A percentile compares a stretch with the other conserved stretches of the same genome.
Conservation (phyloP, 352 stramenopile genomes). For the Peronospora destructor region DNA sequence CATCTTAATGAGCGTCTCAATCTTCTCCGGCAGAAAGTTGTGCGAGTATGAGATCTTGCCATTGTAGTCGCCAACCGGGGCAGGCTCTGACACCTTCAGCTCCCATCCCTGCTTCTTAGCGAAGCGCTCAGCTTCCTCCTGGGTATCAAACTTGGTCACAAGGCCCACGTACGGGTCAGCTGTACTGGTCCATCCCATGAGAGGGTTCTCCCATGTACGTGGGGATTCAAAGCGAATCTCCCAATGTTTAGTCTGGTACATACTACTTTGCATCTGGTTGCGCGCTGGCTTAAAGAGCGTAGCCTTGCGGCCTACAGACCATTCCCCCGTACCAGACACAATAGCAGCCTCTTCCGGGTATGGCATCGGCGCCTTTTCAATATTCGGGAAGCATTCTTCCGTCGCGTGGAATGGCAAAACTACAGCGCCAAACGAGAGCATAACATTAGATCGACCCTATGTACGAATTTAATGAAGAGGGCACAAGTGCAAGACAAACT, state of each 20-base stretch:
- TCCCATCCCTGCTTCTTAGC: slow-evolving; percentile 86
- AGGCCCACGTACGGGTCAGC: slow-evolving; percentile 83
- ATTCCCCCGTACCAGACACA: slow-evolving; percentile 58
- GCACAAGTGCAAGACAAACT: slow-evolving; percentile 1
- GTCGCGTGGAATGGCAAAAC: slow-evolving; percentile 63
- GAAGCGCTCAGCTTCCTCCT: slow-evolving; percentile 74
- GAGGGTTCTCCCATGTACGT: slow-evolving; percentile 87
- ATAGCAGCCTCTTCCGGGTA: slow-evolving; percentile 58
- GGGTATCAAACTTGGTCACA: slow-evolving; percentile 85
- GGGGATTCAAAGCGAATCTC: slow-evolving; percentile 72
- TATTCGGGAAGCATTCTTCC: slow-evolving; percentile 34
- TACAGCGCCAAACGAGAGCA: slow-evolving; percentile 11
- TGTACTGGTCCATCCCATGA: slow-evolving; percentile 92
- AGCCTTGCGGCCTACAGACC: slow-evolving; percentile 56
- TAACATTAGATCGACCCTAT: too few relatives aligned
- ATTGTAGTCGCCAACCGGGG: slow-evolving; percentile 54
- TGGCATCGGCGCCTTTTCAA: slow-evolving; percentile 48
- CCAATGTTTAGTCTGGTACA: slow-evolving; percentile 78
- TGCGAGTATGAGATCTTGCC: slow-evolving; percentile 82
- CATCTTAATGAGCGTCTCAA: slow-evolving; percentile 73
- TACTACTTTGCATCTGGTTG: slow-evolving; percentile 84
- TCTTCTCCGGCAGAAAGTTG: slow-evolving; percentile 74
- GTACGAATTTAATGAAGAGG: background rate
- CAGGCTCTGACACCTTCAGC: slow-evolving; percentile 75
- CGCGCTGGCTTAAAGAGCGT: slow-evolving; percentile 68